These are phyloP conservation scores for Suhomyces chickasaworum DNA, from an alignment of 1,139 yeast species.

Conservation along the genomic window DNA sequence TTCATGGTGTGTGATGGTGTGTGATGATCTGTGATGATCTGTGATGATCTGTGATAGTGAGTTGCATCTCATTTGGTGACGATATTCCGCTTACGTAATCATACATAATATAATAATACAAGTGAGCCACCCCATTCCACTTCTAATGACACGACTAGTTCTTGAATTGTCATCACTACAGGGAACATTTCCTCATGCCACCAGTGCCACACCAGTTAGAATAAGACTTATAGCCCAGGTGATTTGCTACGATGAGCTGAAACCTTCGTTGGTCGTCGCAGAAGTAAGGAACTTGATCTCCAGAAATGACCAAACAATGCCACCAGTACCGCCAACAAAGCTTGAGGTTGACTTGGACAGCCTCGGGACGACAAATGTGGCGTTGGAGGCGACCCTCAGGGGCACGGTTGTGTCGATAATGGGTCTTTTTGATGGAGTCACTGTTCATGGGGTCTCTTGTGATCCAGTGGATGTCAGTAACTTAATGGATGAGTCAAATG, in stretches of 20 bases:
- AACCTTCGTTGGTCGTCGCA: not conserved
- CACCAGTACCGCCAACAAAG: not conserved
- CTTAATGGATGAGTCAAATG: conserved; percentile 16
- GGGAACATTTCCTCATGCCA: conserved; percentile 24
- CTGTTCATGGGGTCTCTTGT: conserved; percentile 25
- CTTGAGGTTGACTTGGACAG: not conserved
- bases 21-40: no score
- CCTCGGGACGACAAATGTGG: not conserved
- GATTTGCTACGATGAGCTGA: conserved; percentile 17
- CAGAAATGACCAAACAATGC: not conserved
- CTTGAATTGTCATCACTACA: conserved; percentile 30
- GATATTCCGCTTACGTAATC: not conserved
- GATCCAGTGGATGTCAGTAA: conserved; percentile 17
- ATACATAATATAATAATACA: not conserved
- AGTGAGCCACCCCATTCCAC: not conserved
- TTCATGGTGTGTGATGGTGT: conserved; percentile 32
- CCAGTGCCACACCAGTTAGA: conserved; percentile 22
- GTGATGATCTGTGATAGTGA: no score
- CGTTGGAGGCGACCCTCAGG: conserved; percentile 3
- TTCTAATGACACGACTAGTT: conserved; percentile 19
- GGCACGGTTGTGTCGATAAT: conserved; percentile 19
- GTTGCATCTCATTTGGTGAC: not conserved
- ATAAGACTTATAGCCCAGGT: conserved; percentile 38
- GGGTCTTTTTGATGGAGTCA: conserved; percentile 23
- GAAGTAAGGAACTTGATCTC: not conserved